Percentiles rank a stretch among this genome's conserved stretches.
Evolutionary conservation across 1,139 yeast genomes (phyloP).

Genomic region (Meyerozyma athensensis): DNA sequence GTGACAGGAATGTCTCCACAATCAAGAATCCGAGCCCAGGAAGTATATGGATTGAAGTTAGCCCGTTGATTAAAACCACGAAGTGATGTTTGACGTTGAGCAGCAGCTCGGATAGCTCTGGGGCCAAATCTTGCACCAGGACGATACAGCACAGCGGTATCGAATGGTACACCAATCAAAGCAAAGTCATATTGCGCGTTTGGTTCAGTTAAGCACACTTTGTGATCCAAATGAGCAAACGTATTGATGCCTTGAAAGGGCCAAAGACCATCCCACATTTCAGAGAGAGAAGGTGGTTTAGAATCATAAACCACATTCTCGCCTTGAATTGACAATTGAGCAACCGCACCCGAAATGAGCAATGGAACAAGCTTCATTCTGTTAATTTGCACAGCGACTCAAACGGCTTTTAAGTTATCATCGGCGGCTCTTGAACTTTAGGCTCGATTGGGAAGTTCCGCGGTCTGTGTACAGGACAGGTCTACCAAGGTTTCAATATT

Average conservation of each 20-base stretch:
- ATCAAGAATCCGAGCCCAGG: conserved; percentile 67
- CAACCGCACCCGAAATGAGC: neutral
- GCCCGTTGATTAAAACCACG: conserved; percentile 71
- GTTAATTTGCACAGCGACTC: neutral
- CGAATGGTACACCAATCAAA: conserved; percentile 72
- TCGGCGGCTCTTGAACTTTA: too few relatives aligned
- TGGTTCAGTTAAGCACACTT: conserved; percentile 50
- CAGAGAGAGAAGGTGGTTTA: conserved; percentile 33
- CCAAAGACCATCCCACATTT: conserved; percentile 63
- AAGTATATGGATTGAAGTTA: conserved; percentile 54
- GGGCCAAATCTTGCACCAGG: conserved; percentile 84
- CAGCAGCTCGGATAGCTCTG: conserved; percentile 65
- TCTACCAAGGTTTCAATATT: too few relatives aligned
- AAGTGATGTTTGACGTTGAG: conserved; percentile 63
- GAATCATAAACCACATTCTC: conserved; percentile 6
- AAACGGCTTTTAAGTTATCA: too few relatives aligned
- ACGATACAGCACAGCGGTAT: conserved; percentile 69
- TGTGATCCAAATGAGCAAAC: conserved; percentile 65
- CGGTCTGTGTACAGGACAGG: too few relatives aligned
- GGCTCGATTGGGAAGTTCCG: too few relatives aligned
- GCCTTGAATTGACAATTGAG: neutral
- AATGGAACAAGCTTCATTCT: neutral
- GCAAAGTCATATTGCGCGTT: conserved; percentile 56
- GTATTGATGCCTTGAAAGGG: conserved; percentile 68
- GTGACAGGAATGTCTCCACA: conserved; percentile 82